Evolutionary conservation across 78 protist species (phyloP).

Genomic region (Creolimax fragrantissima): DNA sequence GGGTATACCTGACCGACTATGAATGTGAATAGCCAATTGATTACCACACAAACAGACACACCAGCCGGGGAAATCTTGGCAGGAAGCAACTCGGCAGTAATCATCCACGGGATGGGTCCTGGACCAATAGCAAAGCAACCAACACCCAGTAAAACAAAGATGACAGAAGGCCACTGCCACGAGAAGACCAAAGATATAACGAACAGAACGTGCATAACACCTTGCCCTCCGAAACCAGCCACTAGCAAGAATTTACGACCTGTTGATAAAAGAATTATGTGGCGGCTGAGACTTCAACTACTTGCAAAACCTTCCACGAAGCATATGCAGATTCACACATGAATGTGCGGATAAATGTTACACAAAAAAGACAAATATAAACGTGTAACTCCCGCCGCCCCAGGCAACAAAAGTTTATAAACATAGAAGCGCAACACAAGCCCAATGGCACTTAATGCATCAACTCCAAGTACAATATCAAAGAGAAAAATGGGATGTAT

Average conservation of each 20-base stretch:
- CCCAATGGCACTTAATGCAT: no score
- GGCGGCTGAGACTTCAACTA: no score
- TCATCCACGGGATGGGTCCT: conserved; percentile 35
- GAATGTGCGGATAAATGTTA: no score
- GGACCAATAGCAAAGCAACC: conserved; percentile 26
- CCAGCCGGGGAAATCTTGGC: not conserved
- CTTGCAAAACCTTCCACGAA: no score
- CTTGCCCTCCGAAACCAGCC: conserved; percentile 5
- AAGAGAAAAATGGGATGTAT: no score
- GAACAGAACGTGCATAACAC: conserved; percentile 9
- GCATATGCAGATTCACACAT: no score
- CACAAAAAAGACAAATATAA: no score
- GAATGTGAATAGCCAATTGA: conserved; percentile 24
- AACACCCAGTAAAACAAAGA: not conserved
- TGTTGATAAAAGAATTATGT: no score
- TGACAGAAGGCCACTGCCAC: not conserved
- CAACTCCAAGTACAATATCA: no score
- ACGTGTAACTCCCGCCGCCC: no score
- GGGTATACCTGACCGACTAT: not conserved
- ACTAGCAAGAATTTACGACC: not conserved
- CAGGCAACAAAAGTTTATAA: no score
- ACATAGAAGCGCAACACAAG: no score
- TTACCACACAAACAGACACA: not conserved
- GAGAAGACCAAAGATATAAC: not conserved
- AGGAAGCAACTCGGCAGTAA: conserved; percentile 27